Percentiles rank a stretch among this genome's conserved stretches.
Evolutionary conservation across 179 eudicot species (phyloP).

Genomic region (Vitellaria paradoxa): DNA sequence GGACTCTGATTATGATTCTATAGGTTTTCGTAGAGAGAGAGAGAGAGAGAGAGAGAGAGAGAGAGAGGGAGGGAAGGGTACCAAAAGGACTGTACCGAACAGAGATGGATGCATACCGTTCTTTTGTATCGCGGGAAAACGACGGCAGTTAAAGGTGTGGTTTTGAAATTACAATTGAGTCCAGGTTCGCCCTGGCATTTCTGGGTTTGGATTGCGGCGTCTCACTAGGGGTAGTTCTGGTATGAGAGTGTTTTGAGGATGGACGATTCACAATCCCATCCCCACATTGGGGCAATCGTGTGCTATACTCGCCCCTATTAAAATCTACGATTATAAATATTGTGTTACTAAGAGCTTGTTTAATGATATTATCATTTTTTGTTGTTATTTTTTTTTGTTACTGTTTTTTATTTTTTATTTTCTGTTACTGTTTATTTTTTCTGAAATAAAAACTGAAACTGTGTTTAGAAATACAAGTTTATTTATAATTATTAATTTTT

Average conservation of each 20-base stretch:
- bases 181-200: neutral
- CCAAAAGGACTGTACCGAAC: neutral
- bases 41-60: constrained; percentile 9
- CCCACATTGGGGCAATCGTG: neutral
- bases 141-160: neutral
- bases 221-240: neutral
- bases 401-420: no score
- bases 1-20: neutral
- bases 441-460: no score
- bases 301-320: neutral
- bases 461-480: no score
- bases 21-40: neutral
- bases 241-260: neutral
- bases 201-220: neutral
- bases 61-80: neutral
- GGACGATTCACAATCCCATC: neutral
- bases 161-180: neutral
- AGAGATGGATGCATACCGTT: neutral
- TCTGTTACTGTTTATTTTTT: no score
- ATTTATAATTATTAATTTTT: no score
- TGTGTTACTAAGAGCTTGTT: no score
- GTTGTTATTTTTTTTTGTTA: no score
- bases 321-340: no score
- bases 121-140: constrained; percentile 8
- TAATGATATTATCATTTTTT: no score